Percentiles rank a stretch among this genome's conserved stretches.
Evolutionary conservation across 192 early-diverging fungal genomes (phyloP).

Genomic region (Phycomyces nitens): DNA sequence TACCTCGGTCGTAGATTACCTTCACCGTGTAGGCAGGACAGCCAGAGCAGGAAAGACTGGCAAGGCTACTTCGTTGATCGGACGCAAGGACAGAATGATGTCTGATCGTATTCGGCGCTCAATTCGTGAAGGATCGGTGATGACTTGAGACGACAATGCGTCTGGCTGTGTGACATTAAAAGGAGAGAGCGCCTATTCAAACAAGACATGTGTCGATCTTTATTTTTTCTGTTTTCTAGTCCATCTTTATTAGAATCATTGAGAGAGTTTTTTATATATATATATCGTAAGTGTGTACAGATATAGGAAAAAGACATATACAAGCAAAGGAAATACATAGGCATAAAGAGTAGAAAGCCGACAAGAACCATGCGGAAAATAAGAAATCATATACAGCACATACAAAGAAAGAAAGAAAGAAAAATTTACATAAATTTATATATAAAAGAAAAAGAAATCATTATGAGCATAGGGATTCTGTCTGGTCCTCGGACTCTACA

Average conservation of each 20-base stretch:
- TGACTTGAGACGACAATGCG: conserved; percentile 33
- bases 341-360: not conserved
- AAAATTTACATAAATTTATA: no score
- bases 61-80: conserved; percentile 77
- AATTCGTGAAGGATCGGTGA: conserved; percentile 50
- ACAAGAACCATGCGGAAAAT: not conserved
- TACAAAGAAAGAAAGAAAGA: not conserved
- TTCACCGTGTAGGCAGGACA: conserved; percentile 90
- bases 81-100: conserved; percentile 64
- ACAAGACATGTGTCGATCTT: no score
- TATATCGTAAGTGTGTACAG: no score
- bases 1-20: conserved; percentile 82
- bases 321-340: not conserved
- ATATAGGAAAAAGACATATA: not conserved
- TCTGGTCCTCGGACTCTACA: not conserved
- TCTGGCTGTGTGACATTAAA: no score
- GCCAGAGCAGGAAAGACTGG: conserved; percentile 79
- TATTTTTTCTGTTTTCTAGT: no score
- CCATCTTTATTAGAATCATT: no score
- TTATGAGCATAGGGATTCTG: not conserved
- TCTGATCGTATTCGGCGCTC: conserved; percentile 61
- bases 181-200: no score
- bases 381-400: not conserved
- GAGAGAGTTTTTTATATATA: no score
- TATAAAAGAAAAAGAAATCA: not conserved